These are phyloP conservation scores for Epichloe baconii DNA, from an alignment of 2,329 filamentous ascomycete genomes.

Conservation along the genomic window DNA sequence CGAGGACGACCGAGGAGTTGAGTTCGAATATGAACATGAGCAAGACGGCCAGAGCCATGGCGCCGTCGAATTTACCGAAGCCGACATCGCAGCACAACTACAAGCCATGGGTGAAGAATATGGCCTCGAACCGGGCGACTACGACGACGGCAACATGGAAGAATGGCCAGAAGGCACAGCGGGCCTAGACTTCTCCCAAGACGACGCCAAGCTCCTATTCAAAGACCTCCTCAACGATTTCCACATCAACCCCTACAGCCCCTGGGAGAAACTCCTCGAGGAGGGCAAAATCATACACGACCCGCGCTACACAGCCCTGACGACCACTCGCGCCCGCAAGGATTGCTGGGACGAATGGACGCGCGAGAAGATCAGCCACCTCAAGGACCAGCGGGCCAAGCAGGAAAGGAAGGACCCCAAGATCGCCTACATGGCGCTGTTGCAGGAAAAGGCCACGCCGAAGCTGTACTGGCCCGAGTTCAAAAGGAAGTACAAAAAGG, in stretches of 20 bases:
- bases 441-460: slow-evolving; percentile 69
- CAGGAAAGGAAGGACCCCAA: slow-evolving; percentile 73
- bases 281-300: slow-evolving; percentile 75
- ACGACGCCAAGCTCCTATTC: slow-evolving; percentile 68
- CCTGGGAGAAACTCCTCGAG: slow-evolving; percentile 84
- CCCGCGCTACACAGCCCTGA: slow-evolving; percentile 69
- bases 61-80: slow-evolving; percentile 75
- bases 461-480: slow-evolving; percentile 98
- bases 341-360: slow-evolving; percentile 81
- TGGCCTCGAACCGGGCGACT: slow-evolving; percentile 63
- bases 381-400: slow-evolving; percentile 59
- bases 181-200: slow-evolving; percentile 56
- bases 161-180: slow-evolving; percentile 60
- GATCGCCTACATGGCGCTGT: slow-evolving; percentile 68
- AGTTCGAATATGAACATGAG: background rate
- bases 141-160: slow-evolving; percentile 49
- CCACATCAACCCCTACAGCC: slow-evolving; percentile 70
- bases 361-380: slow-evolving; percentile 56
- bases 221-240: slow-evolving; percentile 76
- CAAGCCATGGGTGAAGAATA: slow-evolving; percentile 83
- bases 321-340: slow-evolving; percentile 67
- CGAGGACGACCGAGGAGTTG: slow-evolving; percentile 19
- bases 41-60: slow-evolving; percentile 19
- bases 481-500: slow-evolving; percentile 76
- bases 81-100: slow-evolving; percentile 86